Base-by-base conservation (phyloP, 495 filamentous ascomycete genomes). In the Neurospora sublineolata region DNA sequence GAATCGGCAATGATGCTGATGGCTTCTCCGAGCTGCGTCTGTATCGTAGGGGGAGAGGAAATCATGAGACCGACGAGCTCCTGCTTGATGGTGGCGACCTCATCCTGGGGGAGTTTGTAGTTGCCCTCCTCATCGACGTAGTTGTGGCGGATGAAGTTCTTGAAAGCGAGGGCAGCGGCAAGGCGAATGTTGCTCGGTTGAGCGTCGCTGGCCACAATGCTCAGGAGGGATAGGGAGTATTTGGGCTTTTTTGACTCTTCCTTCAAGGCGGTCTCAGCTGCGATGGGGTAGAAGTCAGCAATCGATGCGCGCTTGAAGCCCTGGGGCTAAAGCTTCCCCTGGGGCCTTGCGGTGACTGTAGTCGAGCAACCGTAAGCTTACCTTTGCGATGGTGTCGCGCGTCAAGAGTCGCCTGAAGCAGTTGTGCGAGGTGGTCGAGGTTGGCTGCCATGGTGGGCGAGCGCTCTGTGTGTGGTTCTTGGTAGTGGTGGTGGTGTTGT, bases 11-110 rank as follows among this genome's bases (percentile, higher is more conserved):
- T 98, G 73, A 93, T 87, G 81, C 95, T 97, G 78, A 97, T 93
- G 42, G 95, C 94, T 75, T 98, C 96, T 74, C 96, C 96, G 58
- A 99, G 84, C 82, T 98, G 96, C 58, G 92, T 88, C 79, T 97
- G 96, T 73, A 99, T 92, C 16, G 86, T 89, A 37, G 92, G 76
- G 3, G 94, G 94, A 18, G 95, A 92, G 7, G 90, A 90, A 73
- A 97, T 95, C 96, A 99, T 99, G 74, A 99, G 84, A 67, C 92
- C 94, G 77, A 99, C 93, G 75, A 99, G 87, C 82, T 97, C 94
- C 71, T 85, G 87, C 82, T 99, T 99, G 82, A 99, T 96, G 36
- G 92, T 91, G 8, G 81, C 80, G 60, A 98, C 94, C 80, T 97
- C 95, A 40, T 90, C 85, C 72, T 83, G 77, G 5, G 90, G 89